Conservation (phyloP, 495 filamentous ascomycete genomes). For the Xylaria scruposa region DNA sequence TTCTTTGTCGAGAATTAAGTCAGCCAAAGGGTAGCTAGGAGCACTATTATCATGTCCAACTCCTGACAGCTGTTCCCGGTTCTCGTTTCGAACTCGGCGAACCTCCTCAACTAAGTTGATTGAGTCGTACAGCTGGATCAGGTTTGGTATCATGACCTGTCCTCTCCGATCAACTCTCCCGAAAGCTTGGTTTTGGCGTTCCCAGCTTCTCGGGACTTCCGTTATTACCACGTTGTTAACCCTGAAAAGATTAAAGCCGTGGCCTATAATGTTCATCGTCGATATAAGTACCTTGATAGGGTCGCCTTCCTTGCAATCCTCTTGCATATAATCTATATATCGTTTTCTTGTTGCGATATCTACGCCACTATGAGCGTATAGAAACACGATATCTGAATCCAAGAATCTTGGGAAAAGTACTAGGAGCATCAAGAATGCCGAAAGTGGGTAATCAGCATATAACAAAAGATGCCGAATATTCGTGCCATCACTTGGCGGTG, state of each 20-base stretch:
- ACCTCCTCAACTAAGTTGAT: background rate
- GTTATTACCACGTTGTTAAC: background rate
- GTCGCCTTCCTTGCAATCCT: background rate
- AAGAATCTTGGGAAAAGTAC: background rate
- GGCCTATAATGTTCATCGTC: background rate
- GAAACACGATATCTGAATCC: background rate
- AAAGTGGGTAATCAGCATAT: background rate
- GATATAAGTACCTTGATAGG: background rate
- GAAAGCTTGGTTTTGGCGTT: background rate
- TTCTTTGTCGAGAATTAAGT: background rate
- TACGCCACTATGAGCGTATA: constrained; percentile 7
- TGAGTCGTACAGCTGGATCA: background rate
- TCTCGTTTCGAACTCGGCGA: constrained; percentile 1
- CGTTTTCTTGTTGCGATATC: background rate
- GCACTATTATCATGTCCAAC: background rate
- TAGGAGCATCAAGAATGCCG: background rate
- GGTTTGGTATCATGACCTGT: background rate
- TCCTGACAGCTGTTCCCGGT: background rate
- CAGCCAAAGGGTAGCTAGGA: background rate
- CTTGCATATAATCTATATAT: background rate
- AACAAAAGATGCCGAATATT: background rate
- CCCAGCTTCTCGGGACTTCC: background rate
- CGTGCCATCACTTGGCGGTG: background rate
- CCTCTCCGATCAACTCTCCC: background rate
- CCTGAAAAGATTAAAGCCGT: background rate